phyloP scores from a whole-genome alignment of 371 early-diverging fungal species.

The Rhizopus sp. region DNA sequence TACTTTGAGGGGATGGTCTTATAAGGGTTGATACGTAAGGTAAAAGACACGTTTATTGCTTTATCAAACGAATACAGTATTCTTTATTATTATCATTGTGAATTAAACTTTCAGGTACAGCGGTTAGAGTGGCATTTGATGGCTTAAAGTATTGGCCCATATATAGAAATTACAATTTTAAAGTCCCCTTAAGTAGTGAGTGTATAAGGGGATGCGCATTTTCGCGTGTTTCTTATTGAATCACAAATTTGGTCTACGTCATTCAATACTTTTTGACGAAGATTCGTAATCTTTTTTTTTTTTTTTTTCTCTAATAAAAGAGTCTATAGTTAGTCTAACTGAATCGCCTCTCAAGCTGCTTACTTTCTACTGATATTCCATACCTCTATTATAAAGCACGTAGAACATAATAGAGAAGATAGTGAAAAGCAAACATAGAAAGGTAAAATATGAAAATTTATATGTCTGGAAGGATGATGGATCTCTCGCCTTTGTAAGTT shows the following conservation, averaged over 20 bases:
- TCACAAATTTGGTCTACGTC: conserved; percentile 3
- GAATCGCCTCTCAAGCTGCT: conserved; percentile 16
- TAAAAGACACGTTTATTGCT: too few species aligned
- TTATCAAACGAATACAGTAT: too few species aligned
- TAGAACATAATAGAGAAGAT: conserved; percentile 10
- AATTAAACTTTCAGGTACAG: too few species aligned
- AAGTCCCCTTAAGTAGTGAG: too few species aligned
- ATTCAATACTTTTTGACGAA: conserved; percentile 2
- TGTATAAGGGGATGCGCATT: too few species aligned
- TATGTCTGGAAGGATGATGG: conserved; percentile 16
- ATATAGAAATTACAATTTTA: too few species aligned
- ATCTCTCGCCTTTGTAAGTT: conserved; percentile 20
- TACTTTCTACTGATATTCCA: conserved; percentile 14
- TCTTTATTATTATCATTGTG: too few species aligned
- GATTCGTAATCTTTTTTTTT: conserved; percentile 2
- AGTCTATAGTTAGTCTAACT: conserved; percentile 8
- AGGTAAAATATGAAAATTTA: conserved; percentile 14
- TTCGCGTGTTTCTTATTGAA: too few species aligned
- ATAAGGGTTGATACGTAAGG: too few species aligned
- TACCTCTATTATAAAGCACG: conserved; percentile 11
- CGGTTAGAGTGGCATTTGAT: too few species aligned
- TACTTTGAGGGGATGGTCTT: too few species aligned
- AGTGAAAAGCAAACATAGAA: conserved; percentile 12
- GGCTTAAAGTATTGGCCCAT: too few species aligned
- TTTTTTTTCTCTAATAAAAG: conserved; percentile 3